Base-by-base conservation (phyloP, 306 rosid genomes). In the Sphenostylis stenocarpa region DNA sequence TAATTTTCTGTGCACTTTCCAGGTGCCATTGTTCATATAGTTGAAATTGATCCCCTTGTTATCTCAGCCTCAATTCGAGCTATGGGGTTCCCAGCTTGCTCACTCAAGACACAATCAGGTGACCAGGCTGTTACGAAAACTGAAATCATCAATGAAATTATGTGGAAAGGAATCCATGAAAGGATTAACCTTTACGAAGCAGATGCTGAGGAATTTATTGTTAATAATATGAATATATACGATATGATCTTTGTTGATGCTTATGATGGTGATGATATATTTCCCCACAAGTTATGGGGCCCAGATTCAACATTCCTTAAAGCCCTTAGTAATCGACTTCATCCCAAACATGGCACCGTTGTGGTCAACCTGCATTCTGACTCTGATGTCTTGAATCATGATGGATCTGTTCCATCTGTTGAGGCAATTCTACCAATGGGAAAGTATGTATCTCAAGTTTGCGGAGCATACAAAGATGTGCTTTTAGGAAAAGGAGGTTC, bases 351-450 rank as follows among this genome's bases (percentile, higher is more conserved):
- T 26, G 98, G 98, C 10, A 95, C 93, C 1, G 96, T 92, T 33
- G 94, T 95, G 56, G 97, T 95, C 72, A 95, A 95, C 87, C 96
- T 92, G 76, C 98, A 95, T 86, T 90, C 98, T 0, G 98, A 95
- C 84, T 78, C 87, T 61, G 93, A 90, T 38, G 17, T 80, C 67
- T 39, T 81, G 84, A 82, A 81, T 75, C 72, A 53, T 4, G 90
- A 80, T 52, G 91, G 91, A 48, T 88, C 90, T 21, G 75, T 60
- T 60, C 87, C 91, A 53, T 86, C 91, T 8, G 74, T 75, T 41
- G 86, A 85, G 71, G 91, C 70, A 67, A 34, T 80, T 76, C 82
- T 90, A 71, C 96, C 96, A 7, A 83, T 87, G 92, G 96, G 97
- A 16, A 88, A 80, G 81, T 86, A 92, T 14, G 85, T 89, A 26